phyloP scores from a whole-genome alignment of 371 early-diverging fungal species.

The Lichtheimia ornata region DNA sequence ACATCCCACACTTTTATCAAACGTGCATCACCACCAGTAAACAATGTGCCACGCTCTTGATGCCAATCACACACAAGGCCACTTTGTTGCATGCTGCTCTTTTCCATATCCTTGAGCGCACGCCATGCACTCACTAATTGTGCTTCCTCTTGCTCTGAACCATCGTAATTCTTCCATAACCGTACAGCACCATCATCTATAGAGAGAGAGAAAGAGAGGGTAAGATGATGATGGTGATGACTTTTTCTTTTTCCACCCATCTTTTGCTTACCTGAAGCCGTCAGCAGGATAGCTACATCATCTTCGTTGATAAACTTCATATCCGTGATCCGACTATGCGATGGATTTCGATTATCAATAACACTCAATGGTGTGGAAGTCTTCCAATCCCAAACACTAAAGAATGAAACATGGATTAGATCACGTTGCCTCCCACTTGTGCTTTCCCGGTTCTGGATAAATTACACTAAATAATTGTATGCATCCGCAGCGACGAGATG shows the following conservation, averaged over 20 bases:
- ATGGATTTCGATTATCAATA: conserved; percentile 70
- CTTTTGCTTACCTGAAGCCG: conserved; percentile 67
- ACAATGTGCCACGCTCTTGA: conserved; percentile 67
- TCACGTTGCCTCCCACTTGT: not conserved
- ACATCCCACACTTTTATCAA: conserved; percentile 86
- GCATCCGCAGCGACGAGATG: conserved; percentile 77
- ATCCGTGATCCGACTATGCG: conserved; percentile 70
- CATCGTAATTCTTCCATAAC: conserved; percentile 74
- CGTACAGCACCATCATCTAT: conserved; percentile 80
- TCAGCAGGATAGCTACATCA: conserved; percentile 78
- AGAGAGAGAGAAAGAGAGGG: not conserved
- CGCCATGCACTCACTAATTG: conserved; percentile 78
- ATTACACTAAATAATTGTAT: conserved; percentile 51
- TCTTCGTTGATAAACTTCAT: conserved; percentile 91
- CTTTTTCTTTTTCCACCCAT: not conserved
- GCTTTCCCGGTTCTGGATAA: not conserved
- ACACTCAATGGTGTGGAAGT: conserved; percentile 62
- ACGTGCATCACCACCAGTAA: conserved; percentile 75
- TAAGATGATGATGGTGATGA: not conserved
- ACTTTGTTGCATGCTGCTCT: conserved; percentile 54
- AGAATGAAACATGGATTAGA: not conserved
- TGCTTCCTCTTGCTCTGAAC: conserved; percentile 55
- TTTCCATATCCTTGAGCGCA: conserved; percentile 70
- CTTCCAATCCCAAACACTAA: conserved; percentile 81
- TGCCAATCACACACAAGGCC: conserved; percentile 83